A percentile compares a stretch with the other conserved stretches of the same genome.
Conservation (phyloP, 1,284 basidiomycete genomes). For the Apiotrichum montevideense region DNA sequence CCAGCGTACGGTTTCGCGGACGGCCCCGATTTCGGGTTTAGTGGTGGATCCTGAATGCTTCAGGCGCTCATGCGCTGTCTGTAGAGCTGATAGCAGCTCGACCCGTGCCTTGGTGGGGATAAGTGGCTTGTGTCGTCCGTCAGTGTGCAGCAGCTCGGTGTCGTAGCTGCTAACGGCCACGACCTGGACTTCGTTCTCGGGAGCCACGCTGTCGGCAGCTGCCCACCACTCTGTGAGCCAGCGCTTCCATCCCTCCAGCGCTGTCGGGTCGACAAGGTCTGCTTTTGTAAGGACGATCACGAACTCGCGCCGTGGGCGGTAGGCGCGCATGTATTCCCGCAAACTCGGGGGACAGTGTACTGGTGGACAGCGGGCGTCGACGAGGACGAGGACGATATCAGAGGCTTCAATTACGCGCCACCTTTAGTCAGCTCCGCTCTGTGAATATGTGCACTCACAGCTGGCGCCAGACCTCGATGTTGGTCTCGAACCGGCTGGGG, state of each 20-base stretch:
- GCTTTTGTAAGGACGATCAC: conserved; percentile 80
- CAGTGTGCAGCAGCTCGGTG: conserved; percentile 47
- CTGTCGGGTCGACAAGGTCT: conserved; percentile 61
- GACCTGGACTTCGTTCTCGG: conserved; percentile 45
- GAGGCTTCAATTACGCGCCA: conserved; percentile 84
- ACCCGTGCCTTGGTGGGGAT: conserved; percentile 53
- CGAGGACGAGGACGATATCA: conserved; percentile 72
- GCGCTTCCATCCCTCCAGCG: conserved; percentile 60
- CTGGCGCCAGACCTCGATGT: conserved; percentile 87
- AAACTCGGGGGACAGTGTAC: conserved; percentile 55
- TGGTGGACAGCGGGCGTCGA: conserved; percentile 78
- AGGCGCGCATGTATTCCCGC: conserved; percentile 47
- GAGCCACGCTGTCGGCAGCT: conserved; percentile 6
- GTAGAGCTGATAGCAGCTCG: conserved; percentile 62
- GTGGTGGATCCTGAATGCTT: conserved; percentile 54
- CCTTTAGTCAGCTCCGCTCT: neutral
- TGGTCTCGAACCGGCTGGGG: conserved; percentile 72
- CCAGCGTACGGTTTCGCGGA: conserved; percentile 67
- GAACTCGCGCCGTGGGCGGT: conserved; percentile 53
- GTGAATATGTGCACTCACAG: conserved; percentile 45
- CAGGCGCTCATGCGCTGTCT: conserved; percentile 60
- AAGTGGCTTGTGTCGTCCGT: conserved; percentile 50
- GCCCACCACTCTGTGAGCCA: conserved; percentile 58
- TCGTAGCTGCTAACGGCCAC: conserved; percentile 69
- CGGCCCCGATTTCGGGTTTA: conserved; percentile 28